Evolutionary conservation across 805 yeast species (phyloP), one percentile per base, ranked within the genome.

Genomic region (Debaryomyces castellii): DNA sequence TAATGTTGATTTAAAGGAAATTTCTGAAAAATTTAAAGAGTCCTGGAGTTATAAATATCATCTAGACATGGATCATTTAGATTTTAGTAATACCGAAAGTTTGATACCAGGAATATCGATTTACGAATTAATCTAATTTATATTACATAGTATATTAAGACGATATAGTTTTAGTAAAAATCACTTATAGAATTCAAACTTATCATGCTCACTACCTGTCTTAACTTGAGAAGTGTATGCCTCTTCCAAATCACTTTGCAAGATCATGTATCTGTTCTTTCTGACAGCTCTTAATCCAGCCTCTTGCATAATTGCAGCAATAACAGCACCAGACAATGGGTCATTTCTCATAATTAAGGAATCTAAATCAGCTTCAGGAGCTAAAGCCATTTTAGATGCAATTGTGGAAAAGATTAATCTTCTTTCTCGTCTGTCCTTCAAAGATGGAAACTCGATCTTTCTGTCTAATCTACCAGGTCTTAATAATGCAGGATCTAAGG

Each of bases 261-360:
- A 76, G 54, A 94, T 95, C 69, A 94, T 96, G 67, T 95, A 94
- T 72, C 99, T 82, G 69, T 94, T 94, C 74, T 92, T 94, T 74
- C 99, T 87, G 39, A 94, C 98, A 1, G 99, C 99, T 57, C 99
- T 83, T 56, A 94, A 79, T 55, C 99, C 99, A 23, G 99, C 99
- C 72, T 95, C 99, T 78, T 94, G 99, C 99, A 94, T 94, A 56
- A 94, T 92, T 14, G 99, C 99, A 12, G 99, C 98, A 63, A 94
- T 94, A 46, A 92, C 81, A 10, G 96, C 99, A 62, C 99, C 99
- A 30, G 97, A 89, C 48, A 95, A 75, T 34, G 99, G 96, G 65
- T 94, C 99, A 63, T 94, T 94, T 68, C 99, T 86, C 58, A 90
- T 82, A 56, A 94, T 92, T 57, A 94, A 79, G 18, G 97, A 86